Conservation (phyloP, 495 filamentous ascomycete genomes). For the Aspergillus egyptiacus region DNA sequence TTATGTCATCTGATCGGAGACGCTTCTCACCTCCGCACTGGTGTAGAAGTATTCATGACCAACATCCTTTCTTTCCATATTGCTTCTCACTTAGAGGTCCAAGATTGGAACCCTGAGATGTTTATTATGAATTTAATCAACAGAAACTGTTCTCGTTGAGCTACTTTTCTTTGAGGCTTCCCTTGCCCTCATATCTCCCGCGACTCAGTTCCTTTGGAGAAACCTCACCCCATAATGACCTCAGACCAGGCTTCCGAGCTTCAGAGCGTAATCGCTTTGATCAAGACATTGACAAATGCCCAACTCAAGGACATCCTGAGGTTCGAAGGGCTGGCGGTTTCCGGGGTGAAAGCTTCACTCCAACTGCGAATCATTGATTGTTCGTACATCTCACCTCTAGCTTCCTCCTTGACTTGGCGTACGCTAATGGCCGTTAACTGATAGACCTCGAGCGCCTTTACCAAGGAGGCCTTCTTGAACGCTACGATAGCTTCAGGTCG, state of each 20-base stretch:
- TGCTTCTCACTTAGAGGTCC: not conserved
- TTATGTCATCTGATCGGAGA: constrained; percentile 39
- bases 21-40: constrained; percentile 25
- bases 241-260: constrained; percentile 38
- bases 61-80: not conserved
- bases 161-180: constrained; percentile 13
- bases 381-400: constrained; percentile 44
- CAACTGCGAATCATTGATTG: constrained; percentile 70
- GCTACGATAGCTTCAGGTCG: constrained; percentile 29
- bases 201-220: not conserved
- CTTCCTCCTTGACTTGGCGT: not conserved
- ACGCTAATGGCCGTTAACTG: not conserved
- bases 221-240: constrained; percentile 31
- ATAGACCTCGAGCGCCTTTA: constrained; percentile 35
- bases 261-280: constrained; percentile 35
- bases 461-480: constrained; percentile 28
- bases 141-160: constrained; percentile 9
- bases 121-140: constrained; percentile 16
- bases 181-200: not conserved
- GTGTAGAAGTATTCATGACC: no score
- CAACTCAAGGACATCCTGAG: constrained; percentile 69
- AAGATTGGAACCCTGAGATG: constrained; percentile 18
- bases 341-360: constrained; percentile 74
- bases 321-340: constrained; percentile 60
- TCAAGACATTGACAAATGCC: constrained; percentile 61